phyloP scores from a whole-genome alignment of 768 basidiomycete genomes.

The Leccinum boreale region DNA sequence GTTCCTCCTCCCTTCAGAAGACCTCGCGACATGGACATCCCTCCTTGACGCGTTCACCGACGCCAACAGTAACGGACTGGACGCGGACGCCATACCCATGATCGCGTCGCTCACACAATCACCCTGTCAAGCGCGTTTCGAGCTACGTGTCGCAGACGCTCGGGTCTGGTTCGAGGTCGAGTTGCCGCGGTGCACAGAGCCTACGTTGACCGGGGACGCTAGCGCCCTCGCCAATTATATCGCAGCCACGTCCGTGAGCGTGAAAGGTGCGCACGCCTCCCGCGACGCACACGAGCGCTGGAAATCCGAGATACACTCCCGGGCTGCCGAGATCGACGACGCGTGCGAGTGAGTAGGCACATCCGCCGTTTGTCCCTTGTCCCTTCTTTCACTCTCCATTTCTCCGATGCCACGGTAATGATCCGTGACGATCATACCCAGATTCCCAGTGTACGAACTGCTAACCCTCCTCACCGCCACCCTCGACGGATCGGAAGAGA shows the following conservation, averaged over 20 bases:
- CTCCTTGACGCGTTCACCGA: slow-evolving; percentile 18
- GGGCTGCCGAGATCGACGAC: slow-evolving; percentile 32
- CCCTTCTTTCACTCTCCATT: background rate
- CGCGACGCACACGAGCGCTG: slow-evolving; percentile 49
- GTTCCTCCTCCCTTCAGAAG: slow-evolving; percentile 37
- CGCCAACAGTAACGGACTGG: background rate
- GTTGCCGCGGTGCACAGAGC: slow-evolving; percentile 13
- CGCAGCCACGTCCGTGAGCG: slow-evolving; percentile 25
- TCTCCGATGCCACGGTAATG: background rate
- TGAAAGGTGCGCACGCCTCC: slow-evolving; percentile 47
- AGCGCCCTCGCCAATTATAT: background rate
- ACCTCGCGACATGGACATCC: slow-evolving; percentile 31
- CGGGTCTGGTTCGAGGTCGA: slow-evolving; percentile 38
- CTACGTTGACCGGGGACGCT: background rate
- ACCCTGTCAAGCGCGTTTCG: slow-evolving; percentile 32
- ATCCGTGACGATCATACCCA: slow-evolving; percentile 23
- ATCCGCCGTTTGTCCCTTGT: background rate
- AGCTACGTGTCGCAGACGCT: slow-evolving; percentile 29
- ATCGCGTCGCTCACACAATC: slow-evolving; percentile 4
- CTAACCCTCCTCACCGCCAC: slow-evolving; percentile 58
- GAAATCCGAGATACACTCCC: slow-evolving; percentile 40
- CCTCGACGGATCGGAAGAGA: slow-evolving; percentile 37
- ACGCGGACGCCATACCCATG: background rate
- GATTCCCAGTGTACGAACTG: slow-evolving; percentile 61
- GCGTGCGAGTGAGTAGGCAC: slow-evolving; percentile 24